Percentiles rank a stretch among this genome's conserved stretches.
Evolutionary conservation across 83 land plant species (phyloP).

Genomic region (Diphasiastrum complanatum): DNA sequence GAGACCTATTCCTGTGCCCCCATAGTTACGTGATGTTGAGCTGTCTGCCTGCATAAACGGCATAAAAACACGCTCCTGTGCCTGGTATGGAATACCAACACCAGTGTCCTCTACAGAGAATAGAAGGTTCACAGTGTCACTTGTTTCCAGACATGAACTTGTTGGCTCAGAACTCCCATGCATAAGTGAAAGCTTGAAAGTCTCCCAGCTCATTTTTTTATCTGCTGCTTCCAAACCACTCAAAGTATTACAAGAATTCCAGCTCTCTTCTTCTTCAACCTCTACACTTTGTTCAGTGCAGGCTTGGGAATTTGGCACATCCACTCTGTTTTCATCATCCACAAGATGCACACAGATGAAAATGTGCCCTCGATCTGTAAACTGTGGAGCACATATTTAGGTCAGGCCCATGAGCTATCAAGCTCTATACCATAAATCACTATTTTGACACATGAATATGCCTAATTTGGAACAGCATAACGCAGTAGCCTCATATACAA

Average conservation of each 20-base stretch:
- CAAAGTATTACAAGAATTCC: not conserved
- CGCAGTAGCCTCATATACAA: not conserved
- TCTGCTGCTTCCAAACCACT: conserved; percentile 9
- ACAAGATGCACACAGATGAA: conserved; percentile 62
- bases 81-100: conserved; percentile 4
- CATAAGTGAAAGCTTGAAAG: not conserved
- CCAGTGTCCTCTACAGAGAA: conserved; percentile 15
- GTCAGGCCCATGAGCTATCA: not conserved
- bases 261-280: not conserved
- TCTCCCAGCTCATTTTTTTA: conserved; percentile 5
- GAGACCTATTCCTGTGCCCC: conserved; percentile 11
- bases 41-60: conserved; percentile 16
- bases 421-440: not conserved
- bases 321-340: conserved; percentile 22
- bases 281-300: conserved; percentile 12
- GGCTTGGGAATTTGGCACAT: conserved; percentile 10
- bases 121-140: conserved; percentile 7
- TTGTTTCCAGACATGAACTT: not conserved
- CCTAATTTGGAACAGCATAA: conserved; percentile 1
- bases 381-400: conserved; percentile 31
- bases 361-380: conserved; percentile 61
- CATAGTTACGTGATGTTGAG: conserved; percentile 15
- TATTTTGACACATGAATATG: not conserved
- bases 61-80: conserved; percentile 12
- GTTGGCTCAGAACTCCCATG: not conserved